Evolutionary conservation across 2,329 filamentous ascomycete species (phyloP), one percentile per base, ranked within the genome.

Genomic region (Cordyceps tenuipes): DNA sequence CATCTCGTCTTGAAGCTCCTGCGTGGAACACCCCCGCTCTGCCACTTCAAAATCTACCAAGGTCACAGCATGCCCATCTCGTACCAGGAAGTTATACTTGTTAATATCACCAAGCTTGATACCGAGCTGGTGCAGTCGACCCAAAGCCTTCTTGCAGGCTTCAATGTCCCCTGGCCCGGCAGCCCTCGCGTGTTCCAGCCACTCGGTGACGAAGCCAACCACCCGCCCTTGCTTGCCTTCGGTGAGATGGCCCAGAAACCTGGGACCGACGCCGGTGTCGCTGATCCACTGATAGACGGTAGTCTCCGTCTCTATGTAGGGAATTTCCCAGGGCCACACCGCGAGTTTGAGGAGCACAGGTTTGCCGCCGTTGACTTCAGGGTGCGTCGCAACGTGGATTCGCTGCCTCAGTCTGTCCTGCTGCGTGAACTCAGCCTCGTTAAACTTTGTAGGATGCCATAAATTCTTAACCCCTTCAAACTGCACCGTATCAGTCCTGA

Each of bases 61-160:
- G 19, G 68, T 63, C 31, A 67, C 69, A 15, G 66, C 64, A 3
- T 66, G 61, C 10, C 63, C 64, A 8, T 63, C 64, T 17, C 65
- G 64, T 29, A 73, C 66, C 12, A 72, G 63, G 50, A 73, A 72
- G 55, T 73, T 73, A 59, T 69, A 64, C 62, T 68, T 73, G 65
- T 72, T 72, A 63, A 70, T 69, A 34, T 73, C 71, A 15, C 70
- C 70, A 44, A 66, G 69, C 54, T 69, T 66, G 47, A 73, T 71
- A 5, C 68, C 70, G 15, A 73, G 65, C 29, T 63, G 60, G 58
- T 72, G 70, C 48, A 72, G 57, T 52, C 62, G 65, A 8, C 54
- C 55, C 41, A 72, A 61, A 51, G 64, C 68, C 15, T 64, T 57
- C 34, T 67, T 66, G 52, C 70, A 73, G 15, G 63, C 63, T n/a